phyloP scores from a whole-genome alignment of 2,329 filamentous ascomycete genomes.

The Neofusicoccum cordaticola region DNA sequence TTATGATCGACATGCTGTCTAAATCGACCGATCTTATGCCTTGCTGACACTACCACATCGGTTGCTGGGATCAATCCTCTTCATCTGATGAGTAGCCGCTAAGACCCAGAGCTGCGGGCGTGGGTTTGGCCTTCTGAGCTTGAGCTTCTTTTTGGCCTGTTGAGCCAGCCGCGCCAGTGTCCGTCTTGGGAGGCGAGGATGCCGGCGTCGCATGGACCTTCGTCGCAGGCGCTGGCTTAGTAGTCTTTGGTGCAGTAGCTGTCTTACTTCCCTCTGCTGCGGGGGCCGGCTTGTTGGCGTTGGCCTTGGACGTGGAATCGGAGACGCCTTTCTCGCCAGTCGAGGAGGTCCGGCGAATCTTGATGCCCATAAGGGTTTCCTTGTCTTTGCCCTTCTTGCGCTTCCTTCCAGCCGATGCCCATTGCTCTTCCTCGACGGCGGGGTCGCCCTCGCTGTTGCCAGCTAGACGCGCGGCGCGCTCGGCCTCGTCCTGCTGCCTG shows the following conservation, averaged over 20 bases:
- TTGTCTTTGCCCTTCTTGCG: slow-evolving; percentile 47
- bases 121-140: slow-evolving; percentile 1
- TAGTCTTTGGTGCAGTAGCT: neutral
- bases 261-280: neutral
- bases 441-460: slow-evolving; percentile 34
- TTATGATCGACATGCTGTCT: neutral
- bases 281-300: neutral
- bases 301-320: neutral
- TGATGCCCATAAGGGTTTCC: slow-evolving; percentile 41
- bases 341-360: slow-evolving; percentile 41
- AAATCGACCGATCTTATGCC: neutral
- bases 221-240: neutral
- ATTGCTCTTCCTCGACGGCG: slow-evolving; percentile 43
- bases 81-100: slow-evolving; percentile 15
- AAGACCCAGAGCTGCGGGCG: neutral
- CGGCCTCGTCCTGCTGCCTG: slow-evolving; percentile 57
- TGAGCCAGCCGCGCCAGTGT: neutral
- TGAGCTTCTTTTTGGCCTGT: neutral
- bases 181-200: neutral
- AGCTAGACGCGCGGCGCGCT: slow-evolving; percentile 45
- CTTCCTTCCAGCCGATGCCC: slow-evolving; percentile 51
- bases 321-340: slow-evolving; percentile 16
- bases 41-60: neutral
- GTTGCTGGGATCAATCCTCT: neutral
- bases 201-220: neutral